These are phyloP conservation scores for Emmonsiellopsis sp. DNA, from an alignment of 2,329 filamentous ascomycete species.

Conservation along the genomic window DNA sequence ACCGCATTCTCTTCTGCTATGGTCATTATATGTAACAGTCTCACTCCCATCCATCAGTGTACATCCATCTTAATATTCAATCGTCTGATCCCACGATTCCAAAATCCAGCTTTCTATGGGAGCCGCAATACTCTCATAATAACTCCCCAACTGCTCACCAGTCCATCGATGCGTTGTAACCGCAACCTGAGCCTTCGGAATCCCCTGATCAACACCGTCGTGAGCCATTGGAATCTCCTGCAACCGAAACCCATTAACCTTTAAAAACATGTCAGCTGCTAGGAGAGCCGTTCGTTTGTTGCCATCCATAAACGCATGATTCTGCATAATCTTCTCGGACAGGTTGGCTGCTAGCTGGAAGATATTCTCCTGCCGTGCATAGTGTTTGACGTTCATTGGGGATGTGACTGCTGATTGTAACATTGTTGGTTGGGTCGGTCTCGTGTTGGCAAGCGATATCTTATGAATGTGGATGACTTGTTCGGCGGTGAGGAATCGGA, in stretches of 20 bases:
- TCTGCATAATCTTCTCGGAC: slow-evolving; percentile 21
- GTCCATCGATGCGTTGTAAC: no score
- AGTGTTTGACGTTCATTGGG: slow-evolving; percentile 20
- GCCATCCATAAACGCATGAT: slow-evolving; percentile 21
- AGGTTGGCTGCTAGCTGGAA: slow-evolving; percentile 20
- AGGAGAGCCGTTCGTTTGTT: slow-evolving; percentile 22
- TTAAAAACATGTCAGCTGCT: slow-evolving; percentile 20
- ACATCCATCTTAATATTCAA: no score
- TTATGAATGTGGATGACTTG: slow-evolving; percentile 5
- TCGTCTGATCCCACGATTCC: no score
- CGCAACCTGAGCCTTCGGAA: no score
- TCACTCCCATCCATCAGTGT: no score
- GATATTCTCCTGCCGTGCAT: slow-evolving; percentile 15
- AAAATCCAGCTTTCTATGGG: no score
- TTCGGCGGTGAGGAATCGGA: slow-evolving; percentile 6
- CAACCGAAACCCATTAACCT: slow-evolving; percentile 18
- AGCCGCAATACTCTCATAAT: no score
- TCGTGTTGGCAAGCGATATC: slow-evolving; percentile 6
- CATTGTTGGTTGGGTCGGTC: slow-evolving; percentile 15
- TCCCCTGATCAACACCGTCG: no score
- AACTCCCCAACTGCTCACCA: no score
- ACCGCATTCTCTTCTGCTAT: no score
- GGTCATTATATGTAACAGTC: no score
- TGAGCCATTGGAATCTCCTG: slow-evolving; percentile 12
- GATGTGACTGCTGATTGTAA: slow-evolving; percentile 19